These are phyloP conservation scores for Fragilariopsis cylindrus DNA, from an alignment of 108 stramenopile species.

Conservation along the genomic window DNA sequence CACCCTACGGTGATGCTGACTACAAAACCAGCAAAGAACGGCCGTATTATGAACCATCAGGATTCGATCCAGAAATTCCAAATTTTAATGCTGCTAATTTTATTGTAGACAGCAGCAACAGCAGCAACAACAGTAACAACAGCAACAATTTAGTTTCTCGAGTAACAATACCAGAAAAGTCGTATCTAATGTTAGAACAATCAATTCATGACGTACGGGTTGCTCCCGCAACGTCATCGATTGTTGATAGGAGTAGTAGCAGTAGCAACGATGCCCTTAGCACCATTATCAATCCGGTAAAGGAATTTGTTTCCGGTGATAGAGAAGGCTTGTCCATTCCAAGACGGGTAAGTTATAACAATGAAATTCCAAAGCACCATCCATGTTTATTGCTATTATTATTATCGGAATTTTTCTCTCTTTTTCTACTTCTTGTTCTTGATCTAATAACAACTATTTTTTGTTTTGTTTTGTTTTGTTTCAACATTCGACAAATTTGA, in stretches of 20 bases:
- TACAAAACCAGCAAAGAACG: too few species aligned
- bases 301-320: neutral
- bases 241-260: neutral
- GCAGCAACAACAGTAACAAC: too few species aligned
- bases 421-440: neutral
- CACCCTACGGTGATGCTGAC: too few species aligned
- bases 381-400: neutral
- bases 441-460: neutral
- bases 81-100: conserved; percentile 2
- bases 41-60: neutral
- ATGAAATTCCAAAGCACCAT: neutral
- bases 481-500: neutral
- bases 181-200: conserved; percentile 8
- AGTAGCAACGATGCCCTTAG: neutral
- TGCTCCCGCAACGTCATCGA: neutral
- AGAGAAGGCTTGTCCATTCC: neutral
- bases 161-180: conserved; percentile 1
- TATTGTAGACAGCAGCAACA: neutral
- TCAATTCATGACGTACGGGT: conserved; percentile 8
- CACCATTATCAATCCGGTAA: neutral
- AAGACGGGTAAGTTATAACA: conserved; percentile 2
- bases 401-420: neutral
- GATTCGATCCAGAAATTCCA: conserved; percentile 7
- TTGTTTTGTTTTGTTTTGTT: neutral
- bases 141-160: neutral